These are phyloP conservation scores for Tylopilus sp. DNA, from an alignment of 768 basidiomycete genomes.

Conservation along the genomic window DNA sequence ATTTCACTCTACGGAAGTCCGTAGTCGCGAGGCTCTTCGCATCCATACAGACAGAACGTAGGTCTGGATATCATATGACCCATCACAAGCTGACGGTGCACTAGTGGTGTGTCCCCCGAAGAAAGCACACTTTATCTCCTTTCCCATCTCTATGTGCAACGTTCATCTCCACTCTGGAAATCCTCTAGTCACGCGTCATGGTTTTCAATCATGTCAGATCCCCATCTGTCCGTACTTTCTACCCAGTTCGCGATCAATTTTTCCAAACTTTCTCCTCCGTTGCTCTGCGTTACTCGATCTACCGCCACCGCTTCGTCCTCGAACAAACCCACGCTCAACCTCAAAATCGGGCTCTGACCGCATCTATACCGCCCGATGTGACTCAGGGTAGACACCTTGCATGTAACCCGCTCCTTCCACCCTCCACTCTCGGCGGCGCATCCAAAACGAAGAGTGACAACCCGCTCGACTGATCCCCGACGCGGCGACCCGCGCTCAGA, in stretches of 20 bases:
- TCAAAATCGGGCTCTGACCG: conserved; percentile 46
- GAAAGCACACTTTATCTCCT: conserved; percentile 67
- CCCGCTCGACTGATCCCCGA: conserved; percentile 60
- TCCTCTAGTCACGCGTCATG: conserved; percentile 57
- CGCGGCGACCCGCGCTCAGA: conserved; percentile 50
- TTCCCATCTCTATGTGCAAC: conserved; percentile 83
- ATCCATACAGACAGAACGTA: conserved; percentile 68
- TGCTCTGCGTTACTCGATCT: conserved; percentile 50
- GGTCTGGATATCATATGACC: conserved; percentile 14
- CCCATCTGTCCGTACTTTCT: conserved; percentile 30
- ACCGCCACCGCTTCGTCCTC: conserved; percentile 76
- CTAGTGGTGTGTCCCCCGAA: conserved; percentile 36
- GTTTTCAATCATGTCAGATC: conserved; percentile 59
- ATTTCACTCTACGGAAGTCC: conserved; percentile 56
- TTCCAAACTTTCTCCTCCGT: conserved; percentile 38
- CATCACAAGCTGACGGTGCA: conserved; percentile 7
- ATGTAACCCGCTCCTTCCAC: conserved; percentile 87
- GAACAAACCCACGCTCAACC: conserved; percentile 50
- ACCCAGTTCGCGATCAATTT: conserved; percentile 30
- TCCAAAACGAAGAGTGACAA: conserved; percentile 46
- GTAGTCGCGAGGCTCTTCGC: conserved; percentile 60
- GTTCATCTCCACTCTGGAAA: conserved; percentile 82
- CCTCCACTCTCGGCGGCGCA: conserved; percentile 40
- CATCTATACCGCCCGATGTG: conserved; percentile 66
- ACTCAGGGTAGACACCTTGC: conserved; percentile 54